Conservation (phyloP, 257 asterid species). For the Coffea eugenioides region DNA sequence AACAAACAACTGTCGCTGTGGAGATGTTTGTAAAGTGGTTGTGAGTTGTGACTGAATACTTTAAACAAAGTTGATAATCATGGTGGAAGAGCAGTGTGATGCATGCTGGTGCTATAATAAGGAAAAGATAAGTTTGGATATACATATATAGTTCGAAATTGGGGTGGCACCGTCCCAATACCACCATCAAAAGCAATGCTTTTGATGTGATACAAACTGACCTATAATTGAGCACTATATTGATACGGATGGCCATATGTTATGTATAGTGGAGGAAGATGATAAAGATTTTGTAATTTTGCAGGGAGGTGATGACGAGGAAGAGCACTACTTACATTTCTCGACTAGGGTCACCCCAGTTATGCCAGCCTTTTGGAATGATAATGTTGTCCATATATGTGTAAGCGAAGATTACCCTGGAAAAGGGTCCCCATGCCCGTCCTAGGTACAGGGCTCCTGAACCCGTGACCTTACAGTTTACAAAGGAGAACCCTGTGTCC, state of each 20-base stretch:
- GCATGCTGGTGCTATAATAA: background rate
- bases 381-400: slow-evolving; percentile 91
- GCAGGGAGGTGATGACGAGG: background rate
- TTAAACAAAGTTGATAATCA: background rate
- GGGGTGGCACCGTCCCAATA: background rate
- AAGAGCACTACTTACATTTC: slow-evolving; percentile 66
- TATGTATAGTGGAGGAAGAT: slow-evolving; percentile 7
- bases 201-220: background rate
- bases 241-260: background rate
- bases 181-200: background rate
- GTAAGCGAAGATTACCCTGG: slow-evolving; percentile 84
- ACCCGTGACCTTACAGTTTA: slow-evolving; percentile 87
- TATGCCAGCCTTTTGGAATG: slow-evolving; percentile 93
- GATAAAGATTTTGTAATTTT: background rate
- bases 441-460: slow-evolving; percentile 93
- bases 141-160: background rate
- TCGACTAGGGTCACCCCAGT: slow-evolving; percentile 92
- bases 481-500: slow-evolving; percentile 80
- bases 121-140: background rate
- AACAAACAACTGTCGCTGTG: background rate
- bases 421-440: slow-evolving; percentile 98
- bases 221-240: background rate
- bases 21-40: background rate
- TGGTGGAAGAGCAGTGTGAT: background rate
- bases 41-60: background rate